Conservation (phyloP, 1,139 yeast genomes). For the Wickerhamomyces sp. region DNA sequence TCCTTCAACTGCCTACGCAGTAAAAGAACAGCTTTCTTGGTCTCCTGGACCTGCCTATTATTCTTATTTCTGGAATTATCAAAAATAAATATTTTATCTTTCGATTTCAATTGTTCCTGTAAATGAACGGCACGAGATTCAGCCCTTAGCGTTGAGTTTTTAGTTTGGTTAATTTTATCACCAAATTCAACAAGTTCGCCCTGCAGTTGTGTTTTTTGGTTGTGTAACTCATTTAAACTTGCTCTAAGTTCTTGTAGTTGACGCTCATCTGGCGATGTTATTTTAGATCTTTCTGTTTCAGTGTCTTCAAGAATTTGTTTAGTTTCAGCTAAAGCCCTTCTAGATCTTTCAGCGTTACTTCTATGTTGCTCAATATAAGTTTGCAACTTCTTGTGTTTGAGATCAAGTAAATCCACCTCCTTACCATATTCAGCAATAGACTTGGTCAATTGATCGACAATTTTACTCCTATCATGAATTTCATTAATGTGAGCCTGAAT, state of each 20-base stretch:
- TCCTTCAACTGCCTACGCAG: slow-evolving; percentile 33
- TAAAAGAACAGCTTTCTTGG: slow-evolving; percentile 34
- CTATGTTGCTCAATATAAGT: slow-evolving; percentile 15
- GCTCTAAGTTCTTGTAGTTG: background rate
- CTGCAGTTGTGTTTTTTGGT: slow-evolving; percentile 1
- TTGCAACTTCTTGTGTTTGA: slow-evolving; percentile 19
- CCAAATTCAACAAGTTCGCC: background rate
- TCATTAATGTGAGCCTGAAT: slow-evolving; percentile 11
- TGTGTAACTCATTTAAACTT: slow-evolving; percentile 5
- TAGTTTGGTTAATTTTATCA: slow-evolving; percentile 8
- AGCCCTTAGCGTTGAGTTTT: slow-evolving; percentile 11
- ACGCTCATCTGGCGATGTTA: slow-evolving; percentile 21
- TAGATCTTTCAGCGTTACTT: slow-evolving; percentile 11
- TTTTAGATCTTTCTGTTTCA: background rate
- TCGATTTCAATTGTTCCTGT: slow-evolving; percentile 35
- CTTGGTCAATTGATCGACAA: slow-evolving; percentile 9
- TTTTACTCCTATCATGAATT: slow-evolving; percentile 10
- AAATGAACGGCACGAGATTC: slow-evolving; percentile 3
- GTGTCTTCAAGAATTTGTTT: slow-evolving; percentile 22
- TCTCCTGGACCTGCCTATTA: slow-evolving; percentile 23
- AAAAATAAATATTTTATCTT: slow-evolving; percentile 48
- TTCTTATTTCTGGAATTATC: slow-evolving; percentile 26
- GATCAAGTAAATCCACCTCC: slow-evolving; percentile 24
- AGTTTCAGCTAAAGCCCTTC: slow-evolving; percentile 20
- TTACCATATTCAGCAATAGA: slow-evolving; percentile 18